Percentiles rank a stretch among this genome's conserved stretches.
phyloP scores from a whole-genome alignment of 2,329 filamentous ascomycete species.

The Penicillium sp. region DNA sequence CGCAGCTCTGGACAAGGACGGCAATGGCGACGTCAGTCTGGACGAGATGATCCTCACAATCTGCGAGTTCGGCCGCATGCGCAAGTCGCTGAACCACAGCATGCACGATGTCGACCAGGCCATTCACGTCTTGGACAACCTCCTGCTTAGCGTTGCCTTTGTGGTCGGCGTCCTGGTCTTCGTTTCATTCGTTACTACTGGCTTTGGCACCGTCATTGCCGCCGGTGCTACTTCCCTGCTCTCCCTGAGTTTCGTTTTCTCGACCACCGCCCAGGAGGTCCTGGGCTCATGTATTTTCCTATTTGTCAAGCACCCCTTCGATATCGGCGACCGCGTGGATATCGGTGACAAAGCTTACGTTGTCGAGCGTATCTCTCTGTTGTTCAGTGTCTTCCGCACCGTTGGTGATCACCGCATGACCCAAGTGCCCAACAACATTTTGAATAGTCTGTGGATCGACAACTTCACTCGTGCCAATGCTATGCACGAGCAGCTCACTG shows the following conservation, averaged over 20 bases:
- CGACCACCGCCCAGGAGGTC: constrained; percentile 88
- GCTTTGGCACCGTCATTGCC: constrained; percentile 80
- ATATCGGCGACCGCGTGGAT: constrained; percentile 92
- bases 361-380: constrained; percentile 90
- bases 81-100: constrained; percentile 85
- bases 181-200: constrained; percentile 85
- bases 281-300: constrained; percentile 98
- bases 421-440: constrained; percentile 84
- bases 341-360: constrained; percentile 69
- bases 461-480: constrained; percentile 88
- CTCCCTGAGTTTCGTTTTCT: constrained; percentile 95
- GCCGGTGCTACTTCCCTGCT: constrained; percentile 90
- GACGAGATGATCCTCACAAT: constrained; percentile 94
- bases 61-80: constrained; percentile 78
- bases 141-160: constrained; percentile 78
- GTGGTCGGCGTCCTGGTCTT: constrained; percentile 83
- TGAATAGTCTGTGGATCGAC: constrained; percentile 93
- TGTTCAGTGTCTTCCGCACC: constrained; percentile 89
- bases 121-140: constrained; percentile 83
- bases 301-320: constrained; percentile 97
- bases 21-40: constrained; percentile 90
- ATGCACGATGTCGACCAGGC: constrained; percentile 98
- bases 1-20: constrained; percentile 75
- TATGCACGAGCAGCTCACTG: constrained; percentile 81
- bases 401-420: constrained; percentile 78